phyloP scores from a whole-genome alignment of 2,329 filamentous ascomycete genomes.

The Apiospora marii region DNA sequence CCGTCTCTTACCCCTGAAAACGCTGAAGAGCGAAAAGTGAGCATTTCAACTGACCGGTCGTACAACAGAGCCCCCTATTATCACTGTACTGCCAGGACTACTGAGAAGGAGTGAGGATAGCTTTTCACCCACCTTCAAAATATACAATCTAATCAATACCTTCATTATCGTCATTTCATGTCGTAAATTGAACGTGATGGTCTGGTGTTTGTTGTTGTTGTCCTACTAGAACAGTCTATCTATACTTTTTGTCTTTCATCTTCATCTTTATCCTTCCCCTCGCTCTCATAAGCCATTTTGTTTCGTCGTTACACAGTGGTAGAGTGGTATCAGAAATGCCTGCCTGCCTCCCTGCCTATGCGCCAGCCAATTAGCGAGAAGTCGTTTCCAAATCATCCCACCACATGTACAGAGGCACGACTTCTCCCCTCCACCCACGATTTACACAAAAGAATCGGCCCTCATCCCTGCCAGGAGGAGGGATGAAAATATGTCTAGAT shows the following conservation, averaged over 20 bases:
- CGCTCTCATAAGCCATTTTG: not conserved
- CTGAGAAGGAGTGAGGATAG: not conserved
- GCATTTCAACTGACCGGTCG: slow-evolving; percentile 8
- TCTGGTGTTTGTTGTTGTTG: not conserved
- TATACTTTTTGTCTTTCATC: not conserved
- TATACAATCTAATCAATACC: not conserved
- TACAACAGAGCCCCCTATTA: slow-evolving; percentile 39
- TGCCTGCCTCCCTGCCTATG: not conserved
- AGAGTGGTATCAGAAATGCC: not conserved
- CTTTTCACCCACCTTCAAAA: not conserved
- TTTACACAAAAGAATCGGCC: not conserved
- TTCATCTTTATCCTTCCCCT: not conserved
- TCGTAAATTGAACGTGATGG: not conserved
- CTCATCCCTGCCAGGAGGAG: not conserved
- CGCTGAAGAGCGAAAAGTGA: not conserved
- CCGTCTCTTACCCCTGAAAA: not conserved
- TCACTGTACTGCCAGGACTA: slow-evolving; percentile 41
- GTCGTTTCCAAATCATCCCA: not conserved
- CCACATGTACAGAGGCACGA: not conserved
- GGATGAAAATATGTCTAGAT: not conserved
- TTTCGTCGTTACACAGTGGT: not conserved
- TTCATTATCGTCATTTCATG: not conserved
- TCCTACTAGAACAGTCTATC: slow-evolving; percentile 6
- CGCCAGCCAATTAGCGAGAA: not conserved
- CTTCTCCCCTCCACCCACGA: not conserved